Evolutionary conservation across 1,139 yeast genomes (phyloP), one percentile per base, ranked within the genome.

Genomic region (Geotrichum fermentans): DNA sequence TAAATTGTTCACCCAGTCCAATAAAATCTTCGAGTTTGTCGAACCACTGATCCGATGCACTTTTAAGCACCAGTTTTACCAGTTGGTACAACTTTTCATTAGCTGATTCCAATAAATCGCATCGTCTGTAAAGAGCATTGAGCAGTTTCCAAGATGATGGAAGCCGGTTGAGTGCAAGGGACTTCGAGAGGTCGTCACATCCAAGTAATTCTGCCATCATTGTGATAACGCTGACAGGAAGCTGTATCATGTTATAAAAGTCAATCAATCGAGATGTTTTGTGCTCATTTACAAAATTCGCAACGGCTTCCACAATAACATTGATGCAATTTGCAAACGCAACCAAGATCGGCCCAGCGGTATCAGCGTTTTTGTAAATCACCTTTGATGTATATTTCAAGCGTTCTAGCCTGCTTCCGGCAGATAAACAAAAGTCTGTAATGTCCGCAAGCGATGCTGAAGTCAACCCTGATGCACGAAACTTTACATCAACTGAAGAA

Each of bases 141-240:
- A 65, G 56, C 11, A 65, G 52, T 11, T 45, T 52, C 36, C 51
- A 49, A 0, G 66, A 54, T 10, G 52, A 10, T 0, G 69, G 69
- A 7, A 65, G 51, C 10, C 56, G 36, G 11, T 53, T 52, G 16
- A 65, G 52, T 6, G 49, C 44, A 2, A 63, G 57, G 1, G 58
- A 49, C n/a, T 36, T 32, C 1, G 53, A 24, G 16, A 62, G 42
- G 42, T 65, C 62, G 4, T 57, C 60, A 45, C 69, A 65, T 1
- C 69, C 69, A 14, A 65, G 52, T 6, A 65, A 52, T 21, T 58
- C 50, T 6, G 67, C 59, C 13, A 64, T 54, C 32, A 55, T 52
- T 10, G 53, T 50, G 2, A 60, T 54, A 17, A 60, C 49, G 5
- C 49, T 46, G 35, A 53, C 53, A 1, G 62, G 60, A 21, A 40